Evolutionary conservation across 2,329 filamentous ascomycete genomes (phyloP), one percentile per base, ranked within the genome.

Genomic region (Monascus ruber): DNA sequence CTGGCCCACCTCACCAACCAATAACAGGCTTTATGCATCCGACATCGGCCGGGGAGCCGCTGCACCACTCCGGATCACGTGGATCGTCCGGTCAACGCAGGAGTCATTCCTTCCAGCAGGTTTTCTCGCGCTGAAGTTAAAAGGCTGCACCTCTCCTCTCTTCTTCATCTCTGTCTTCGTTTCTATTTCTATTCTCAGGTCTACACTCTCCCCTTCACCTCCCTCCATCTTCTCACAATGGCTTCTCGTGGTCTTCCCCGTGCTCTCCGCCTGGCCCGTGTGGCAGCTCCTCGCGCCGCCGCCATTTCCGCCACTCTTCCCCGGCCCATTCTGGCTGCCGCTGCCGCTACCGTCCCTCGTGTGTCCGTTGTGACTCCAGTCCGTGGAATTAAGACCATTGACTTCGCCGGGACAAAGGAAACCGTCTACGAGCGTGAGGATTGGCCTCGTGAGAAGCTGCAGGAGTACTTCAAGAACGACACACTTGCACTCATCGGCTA

Each of bases 381-480:
- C 52, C 83, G 91, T 63, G 91, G 91, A 66, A 71, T 94, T 62
- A 96, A 98, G 85, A 95, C 89, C 56, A 89, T 98, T 69, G 88
- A 96, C 79, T 98, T 98, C 68, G 91, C 91, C 53, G 91, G 87
- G 60, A 76, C 77, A 64, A 89, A 93, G 74, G 91, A 98, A 78
- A 79, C 81, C 53, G 91, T 98, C 64, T 95, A 85, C 65, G 91
- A 98, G 80, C 88, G 91, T 72, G 85, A 78, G 64, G 91, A 98
- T 75, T 98, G 91, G 91, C 91, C 91, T 54, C 80, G 83, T 68
- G 89, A 95, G 77, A 96, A 94, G 83, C 86, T 98, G 65, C 74
- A 94, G 85, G 86, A 96, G 51, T 98, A 89, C 82, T 98, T 98
- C 85, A 96, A 96, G 80, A 79, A 98, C 73, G 91, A 98, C 71